Conservation (phyloP, 140 eudicot species). For the Senecio squalidus region DNA sequence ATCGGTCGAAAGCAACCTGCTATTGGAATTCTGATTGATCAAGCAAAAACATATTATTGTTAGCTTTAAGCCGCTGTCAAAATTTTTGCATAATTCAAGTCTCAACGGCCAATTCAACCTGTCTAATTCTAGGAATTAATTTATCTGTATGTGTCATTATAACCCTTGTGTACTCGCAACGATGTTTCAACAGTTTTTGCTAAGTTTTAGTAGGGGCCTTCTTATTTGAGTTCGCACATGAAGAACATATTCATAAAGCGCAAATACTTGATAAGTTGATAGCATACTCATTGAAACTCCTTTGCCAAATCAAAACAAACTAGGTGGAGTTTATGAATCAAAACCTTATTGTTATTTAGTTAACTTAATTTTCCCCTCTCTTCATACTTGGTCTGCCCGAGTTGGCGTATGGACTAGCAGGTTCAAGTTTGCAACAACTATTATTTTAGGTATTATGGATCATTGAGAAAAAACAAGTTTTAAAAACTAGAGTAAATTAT, state of each 20-base stretch:
- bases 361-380: not conserved
- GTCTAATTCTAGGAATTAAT: not conserved
- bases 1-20: not conserved
- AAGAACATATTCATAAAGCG: not conserved
- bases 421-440: no score
- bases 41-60: not conserved
- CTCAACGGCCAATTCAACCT: not conserved
- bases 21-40: not conserved
- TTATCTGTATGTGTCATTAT: not conserved
- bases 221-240: not conserved
- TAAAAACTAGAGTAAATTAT: no score
- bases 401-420: no score
- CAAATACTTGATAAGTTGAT: not conserved
- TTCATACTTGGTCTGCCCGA: no score
- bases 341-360: not conserved
- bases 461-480: no score
- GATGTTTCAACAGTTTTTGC: not conserved
- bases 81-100: not conserved
- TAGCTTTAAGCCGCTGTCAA: not conserved
- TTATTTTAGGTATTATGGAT: no score
- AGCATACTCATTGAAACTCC: constrained; percentile 7
- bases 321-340: not conserved
- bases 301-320: constrained; percentile 5
- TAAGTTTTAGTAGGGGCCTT: constrained; percentile 15
- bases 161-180: not conserved